phyloP scores from a whole-genome alignment of 805 yeast genomes.

The Starmerella vitae region DNA sequence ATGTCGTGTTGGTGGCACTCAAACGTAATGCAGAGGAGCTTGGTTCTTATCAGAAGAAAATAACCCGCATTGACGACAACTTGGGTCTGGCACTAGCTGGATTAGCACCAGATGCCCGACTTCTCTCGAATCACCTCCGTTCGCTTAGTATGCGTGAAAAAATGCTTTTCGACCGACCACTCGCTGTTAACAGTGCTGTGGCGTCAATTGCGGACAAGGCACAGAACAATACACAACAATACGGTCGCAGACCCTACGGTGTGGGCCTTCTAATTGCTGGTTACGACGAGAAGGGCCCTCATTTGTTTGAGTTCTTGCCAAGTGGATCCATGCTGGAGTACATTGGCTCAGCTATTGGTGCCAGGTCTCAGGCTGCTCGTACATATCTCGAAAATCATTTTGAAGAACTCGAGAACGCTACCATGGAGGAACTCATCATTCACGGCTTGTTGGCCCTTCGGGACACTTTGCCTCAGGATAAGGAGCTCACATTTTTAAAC shows the following conservation, averaged over 20 bases:
- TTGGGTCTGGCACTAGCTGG: slow-evolving; percentile 95
- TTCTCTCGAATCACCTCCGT: slow-evolving; percentile 74
- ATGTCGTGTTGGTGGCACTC: slow-evolving; percentile 85
- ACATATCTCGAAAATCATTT: slow-evolving; percentile 84
- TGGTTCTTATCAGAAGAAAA: slow-evolving; percentile 91
- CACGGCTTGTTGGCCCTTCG: slow-evolving; percentile 84
- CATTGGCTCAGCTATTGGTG: slow-evolving; percentile 91
- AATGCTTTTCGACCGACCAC: slow-evolving; percentile 73
- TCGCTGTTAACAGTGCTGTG: slow-evolving; percentile 73
- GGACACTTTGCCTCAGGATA: slow-evolving; percentile 89
- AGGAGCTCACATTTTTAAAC: slow-evolving; percentile 69
- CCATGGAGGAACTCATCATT: slow-evolving; percentile 60
- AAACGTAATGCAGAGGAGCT: slow-evolving; percentile 95
- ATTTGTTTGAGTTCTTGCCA: slow-evolving; percentile 88
- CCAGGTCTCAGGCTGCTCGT: slow-evolving; percentile 96
- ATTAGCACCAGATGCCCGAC: slow-evolving; percentile 95
- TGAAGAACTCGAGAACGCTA: slow-evolving; percentile 48
- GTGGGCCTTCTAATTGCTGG: slow-evolving; percentile 89
- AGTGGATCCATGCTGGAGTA: slow-evolving; percentile 88
- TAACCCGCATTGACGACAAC: slow-evolving; percentile 83
- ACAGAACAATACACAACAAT: slow-evolving; percentile 87
- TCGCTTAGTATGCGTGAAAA: slow-evolving; percentile 82
- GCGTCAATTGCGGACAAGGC: slow-evolving; percentile 88
- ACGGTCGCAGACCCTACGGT: slow-evolving; percentile 96
- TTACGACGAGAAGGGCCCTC: slow-evolving; percentile 87